These are phyloP conservation scores for Rhodotorula graminis DNA, from an alignment of 768 basidiomycete species.

Conservation along the genomic window DNA sequence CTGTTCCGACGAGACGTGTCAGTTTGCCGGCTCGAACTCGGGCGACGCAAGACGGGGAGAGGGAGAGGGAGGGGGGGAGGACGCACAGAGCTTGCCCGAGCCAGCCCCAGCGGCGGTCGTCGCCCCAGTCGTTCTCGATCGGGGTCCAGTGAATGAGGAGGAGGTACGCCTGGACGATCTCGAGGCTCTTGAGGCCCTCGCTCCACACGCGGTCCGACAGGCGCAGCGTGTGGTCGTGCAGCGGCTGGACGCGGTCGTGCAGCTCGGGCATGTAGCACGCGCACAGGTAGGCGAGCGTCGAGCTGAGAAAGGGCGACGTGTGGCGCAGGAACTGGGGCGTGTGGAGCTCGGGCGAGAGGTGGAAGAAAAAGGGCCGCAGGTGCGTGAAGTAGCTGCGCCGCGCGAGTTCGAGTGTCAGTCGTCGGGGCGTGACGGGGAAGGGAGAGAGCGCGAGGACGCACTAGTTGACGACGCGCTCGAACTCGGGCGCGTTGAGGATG, in stretches of 20 bases:
- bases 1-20: background rate
- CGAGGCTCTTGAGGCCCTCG: slow-evolving; percentile 27
- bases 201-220: slow-evolving; percentile 25
- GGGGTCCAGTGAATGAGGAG: slow-evolving; percentile 35
- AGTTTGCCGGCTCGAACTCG: too few relatives aligned
- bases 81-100: slow-evolving; percentile 14
- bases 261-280: slow-evolving; percentile 7
- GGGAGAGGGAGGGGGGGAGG: background rate
- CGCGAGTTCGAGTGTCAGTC: too few relatives aligned
- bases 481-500: slow-evolving; percentile 7
- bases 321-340: slow-evolving; percentile 25
- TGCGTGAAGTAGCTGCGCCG: slow-evolving; percentile 28
- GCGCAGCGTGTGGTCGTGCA: slow-evolving; percentile 14
- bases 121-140: slow-evolving; percentile 33
- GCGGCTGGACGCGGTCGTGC: slow-evolving; percentile 4
- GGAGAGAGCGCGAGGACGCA: slow-evolving; percentile 1
- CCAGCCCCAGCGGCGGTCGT: slow-evolving; percentile 30
- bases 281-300: slow-evolving; percentile 16
- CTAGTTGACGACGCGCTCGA: slow-evolving; percentile 25
- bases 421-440: too few relatives aligned
- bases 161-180: slow-evolving; percentile 35
- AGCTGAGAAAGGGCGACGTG: slow-evolving; percentile 32
- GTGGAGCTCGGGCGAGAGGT: slow-evolving; percentile 28
- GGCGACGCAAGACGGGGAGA: too few relatives aligned
- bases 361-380: slow-evolving; percentile 15